phyloP scores from a whole-genome alignment of 2,329 filamentous ascomycete species.

The Apiospora arundinis region DNA sequence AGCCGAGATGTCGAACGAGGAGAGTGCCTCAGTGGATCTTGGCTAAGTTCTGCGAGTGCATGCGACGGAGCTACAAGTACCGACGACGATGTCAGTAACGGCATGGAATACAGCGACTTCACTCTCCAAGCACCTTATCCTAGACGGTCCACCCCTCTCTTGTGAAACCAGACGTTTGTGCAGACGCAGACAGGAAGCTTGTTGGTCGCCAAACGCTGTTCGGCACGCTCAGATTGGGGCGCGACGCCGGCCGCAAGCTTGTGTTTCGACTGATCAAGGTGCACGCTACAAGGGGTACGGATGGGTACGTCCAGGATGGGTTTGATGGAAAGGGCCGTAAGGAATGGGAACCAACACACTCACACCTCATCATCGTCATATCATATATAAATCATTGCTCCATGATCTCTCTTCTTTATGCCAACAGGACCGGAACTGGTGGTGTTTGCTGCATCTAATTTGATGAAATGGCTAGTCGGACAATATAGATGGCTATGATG shows the following conservation, averaged over 20 bases:
- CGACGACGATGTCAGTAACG: constrained; percentile 36
- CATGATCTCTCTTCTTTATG: constrained; percentile 20
- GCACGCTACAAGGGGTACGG: constrained; percentile 16
- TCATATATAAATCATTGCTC: constrained; percentile 17
- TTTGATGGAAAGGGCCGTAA: background rate
- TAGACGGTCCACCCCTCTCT: constrained; percentile 31
- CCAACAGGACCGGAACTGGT: background rate
- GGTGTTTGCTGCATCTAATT: constrained; percentile 16
- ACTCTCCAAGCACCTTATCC: constrained; percentile 23
- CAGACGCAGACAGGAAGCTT: constrained; percentile 1
- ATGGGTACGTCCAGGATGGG: constrained; percentile 8
- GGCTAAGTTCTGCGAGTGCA: constrained; percentile 61
- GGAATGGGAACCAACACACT: constrained; percentile 21
- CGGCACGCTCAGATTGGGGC: constrained; percentile 24
- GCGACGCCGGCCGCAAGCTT: constrained; percentile 18
- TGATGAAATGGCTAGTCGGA: constrained; percentile 9
- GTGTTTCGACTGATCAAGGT: constrained; percentile 21
- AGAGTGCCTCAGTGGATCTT: constrained; percentile 59
- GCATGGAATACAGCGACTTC: constrained; percentile 28
- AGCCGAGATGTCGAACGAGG: constrained; percentile 57
- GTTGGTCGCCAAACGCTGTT: constrained; percentile 2
- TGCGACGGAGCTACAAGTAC: constrained; percentile 60
- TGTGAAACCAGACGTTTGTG: constrained; percentile 37
- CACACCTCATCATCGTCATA: constrained; percentile 21
- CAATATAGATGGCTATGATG: constrained; percentile 6